Evolutionary conservation across 1,284 basidiomycete genomes (phyloP), one percentile per base, ranked within the genome.

Genomic region (Cystobasidium slooffiae): DNA sequence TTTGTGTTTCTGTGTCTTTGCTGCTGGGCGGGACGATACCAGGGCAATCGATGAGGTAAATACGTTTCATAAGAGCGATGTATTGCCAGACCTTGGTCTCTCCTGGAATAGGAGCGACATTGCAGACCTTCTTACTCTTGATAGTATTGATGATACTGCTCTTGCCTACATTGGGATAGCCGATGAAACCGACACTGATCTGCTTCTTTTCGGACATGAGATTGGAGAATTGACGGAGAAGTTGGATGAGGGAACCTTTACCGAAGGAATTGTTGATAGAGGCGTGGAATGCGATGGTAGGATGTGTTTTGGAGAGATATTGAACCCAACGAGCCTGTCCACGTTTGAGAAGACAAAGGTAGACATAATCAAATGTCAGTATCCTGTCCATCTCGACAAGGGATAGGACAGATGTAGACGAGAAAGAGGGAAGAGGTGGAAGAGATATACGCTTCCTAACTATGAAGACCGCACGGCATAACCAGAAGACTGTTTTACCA

Each of bases 71-170:
- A 67, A 99, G 86, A 37, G 94, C 93, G 84, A 99, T 97, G 84
- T 99, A 99, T 87, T 99, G 96, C 97, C 97, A 99, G 78, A 99
- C 94, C 85, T 99, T 99, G 68, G 97, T 99, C 86, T 99, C 96
- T 79, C 96, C 96, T 8, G 97, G 97, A 41, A 99, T 89, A 12
- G 97, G 96, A 18, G 97, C 97, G 67, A 98, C 95, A 41, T 88
- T 90, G 87, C 97, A 99, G 77, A 98, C 96, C 84, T 97, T 97
- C 83, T 93, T 92, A 84, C 93, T 94, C 87, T 99, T 99, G 77
- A 99, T 87, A 53, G 97, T 98, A 85, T 99, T 99, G 85, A 99
- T 99, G 78, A 99, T 93, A 80, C 90, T 92, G 76, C 91, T 93
- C 84, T 99, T 99, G 61, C 97, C 96, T 70, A 97, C 94, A 82